Evolutionary conservation across 768 basidiomycete species (phyloP).

Genomic region (Atractiella rhizophila): DNA sequence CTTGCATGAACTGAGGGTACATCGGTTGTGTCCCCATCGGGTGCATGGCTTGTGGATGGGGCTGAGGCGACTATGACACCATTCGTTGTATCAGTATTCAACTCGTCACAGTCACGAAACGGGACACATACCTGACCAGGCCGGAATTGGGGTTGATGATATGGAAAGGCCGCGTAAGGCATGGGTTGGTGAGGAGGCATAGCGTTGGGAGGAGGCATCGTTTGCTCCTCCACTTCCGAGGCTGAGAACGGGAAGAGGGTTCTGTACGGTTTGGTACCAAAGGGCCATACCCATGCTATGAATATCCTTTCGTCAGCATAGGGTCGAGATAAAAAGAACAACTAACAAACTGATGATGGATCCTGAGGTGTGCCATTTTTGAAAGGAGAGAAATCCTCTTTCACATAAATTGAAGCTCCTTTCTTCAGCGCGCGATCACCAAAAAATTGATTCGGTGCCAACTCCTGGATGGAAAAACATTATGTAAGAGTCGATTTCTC

Average conservation of each 20-base stretch:
- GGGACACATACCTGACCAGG: too few relatives aligned
- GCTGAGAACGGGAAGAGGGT: constrained; percentile 38
- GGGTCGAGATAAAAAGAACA: neutral
- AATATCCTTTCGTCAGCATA: neutral
- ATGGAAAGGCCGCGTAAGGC: neutral
- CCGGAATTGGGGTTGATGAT: too few relatives aligned
- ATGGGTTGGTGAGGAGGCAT: neutral
- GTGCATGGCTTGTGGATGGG: too few relatives aligned
- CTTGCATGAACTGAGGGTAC: too few relatives aligned
- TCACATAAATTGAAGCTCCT: constrained; percentile 46
- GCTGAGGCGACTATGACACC: too few relatives aligned
- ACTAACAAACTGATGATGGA: constrained; percentile 44
- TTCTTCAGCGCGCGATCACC: constrained; percentile 45
- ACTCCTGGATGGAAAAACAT: constrained; percentile 13
- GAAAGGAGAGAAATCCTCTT: constrained; percentile 96
- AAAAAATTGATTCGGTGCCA: constrained; percentile 60
- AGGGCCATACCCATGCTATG: constrained; percentile 52
- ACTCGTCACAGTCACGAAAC: too few relatives aligned
- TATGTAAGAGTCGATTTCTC: neutral
- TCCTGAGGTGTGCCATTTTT: constrained; percentile 59
- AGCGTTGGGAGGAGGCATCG: neutral
- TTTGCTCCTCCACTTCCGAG: neutral
- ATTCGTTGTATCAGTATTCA: too few relatives aligned
- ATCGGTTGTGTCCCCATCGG: too few relatives aligned
- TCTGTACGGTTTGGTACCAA: constrained; percentile 62